A percentile compares a stretch with the other conserved stretches of the same genome.
phyloP scores from a whole-genome alignment of 1,139 yeast species.

The Blastobotrys serpentis region DNA sequence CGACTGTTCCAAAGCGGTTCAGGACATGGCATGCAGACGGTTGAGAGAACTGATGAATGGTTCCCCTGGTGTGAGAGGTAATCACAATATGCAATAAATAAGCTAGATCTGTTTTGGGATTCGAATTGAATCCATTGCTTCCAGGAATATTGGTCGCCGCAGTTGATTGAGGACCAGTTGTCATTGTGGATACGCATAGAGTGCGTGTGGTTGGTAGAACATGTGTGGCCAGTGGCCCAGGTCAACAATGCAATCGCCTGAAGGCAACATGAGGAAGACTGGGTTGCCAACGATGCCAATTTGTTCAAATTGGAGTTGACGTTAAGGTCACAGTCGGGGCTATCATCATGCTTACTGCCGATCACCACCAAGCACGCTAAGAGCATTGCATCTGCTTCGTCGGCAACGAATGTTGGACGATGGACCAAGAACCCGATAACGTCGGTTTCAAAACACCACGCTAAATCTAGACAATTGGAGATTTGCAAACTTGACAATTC shows the following conservation, averaged over 20 bases:
- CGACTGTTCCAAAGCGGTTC: slow-evolving; percentile 34
- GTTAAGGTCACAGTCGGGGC: not conserved
- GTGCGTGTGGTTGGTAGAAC: not conserved
- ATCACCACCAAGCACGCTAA: slow-evolving; percentile 40
- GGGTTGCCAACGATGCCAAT: too few species aligned
- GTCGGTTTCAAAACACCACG: slow-evolving; percentile 20
- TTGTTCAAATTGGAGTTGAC: not conserved
- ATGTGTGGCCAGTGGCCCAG: not conserved
- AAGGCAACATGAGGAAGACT: too few species aligned
- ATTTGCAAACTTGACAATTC: slow-evolving; percentile 6
- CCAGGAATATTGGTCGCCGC: slow-evolving; percentile 26
- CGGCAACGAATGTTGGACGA: slow-evolving; percentile 42
- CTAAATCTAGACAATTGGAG: slow-evolving; percentile 13
- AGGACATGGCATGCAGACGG: slow-evolving; percentile 35
- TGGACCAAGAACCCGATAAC: slow-evolving; percentile 38
- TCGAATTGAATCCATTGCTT: slow-evolving; percentile 37
- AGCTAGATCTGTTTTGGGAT: slow-evolving; percentile 33
- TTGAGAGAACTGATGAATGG: slow-evolving; percentile 32
- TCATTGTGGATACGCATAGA: too few species aligned
- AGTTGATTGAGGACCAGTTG: not conserved
- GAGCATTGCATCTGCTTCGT: slow-evolving; percentile 34
- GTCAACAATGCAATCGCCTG: not conserved
- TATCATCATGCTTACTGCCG: slow-evolving; percentile 37
- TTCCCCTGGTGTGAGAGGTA: slow-evolving; percentile 22
- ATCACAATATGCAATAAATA: slow-evolving; percentile 33